phyloP scores from a whole-genome alignment of 805 yeast genomes.

The Torulaspora quercuum region DNA sequence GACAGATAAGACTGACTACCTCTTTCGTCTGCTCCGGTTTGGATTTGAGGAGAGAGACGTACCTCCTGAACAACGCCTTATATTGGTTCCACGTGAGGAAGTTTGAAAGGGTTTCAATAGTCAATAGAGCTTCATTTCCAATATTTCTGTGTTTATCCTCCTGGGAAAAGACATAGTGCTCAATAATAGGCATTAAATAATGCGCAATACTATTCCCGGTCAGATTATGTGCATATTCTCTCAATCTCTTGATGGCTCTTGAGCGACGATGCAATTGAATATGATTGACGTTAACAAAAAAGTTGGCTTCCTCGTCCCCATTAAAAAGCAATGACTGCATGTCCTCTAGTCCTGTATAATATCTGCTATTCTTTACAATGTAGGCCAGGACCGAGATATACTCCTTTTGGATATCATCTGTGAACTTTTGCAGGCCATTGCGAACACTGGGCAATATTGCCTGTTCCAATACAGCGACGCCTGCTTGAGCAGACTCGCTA shows the following conservation, averaged over 20 bases:
- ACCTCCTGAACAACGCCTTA: conserved; percentile 69
- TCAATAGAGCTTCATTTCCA: conserved; percentile 59
- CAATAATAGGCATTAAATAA: conserved; percentile 80
- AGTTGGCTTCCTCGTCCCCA: conserved; percentile 80
- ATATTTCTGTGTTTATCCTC: conserved; percentile 60
- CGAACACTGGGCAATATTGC: conserved; percentile 63
- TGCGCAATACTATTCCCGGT: conserved; percentile 64
- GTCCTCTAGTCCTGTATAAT: conserved; percentile 54
- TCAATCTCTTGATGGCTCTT: conserved; percentile 69
- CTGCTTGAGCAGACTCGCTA: conserved; percentile 28
- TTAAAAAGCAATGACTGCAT: conserved; percentile 59
- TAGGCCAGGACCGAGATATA: conserved; percentile 65
- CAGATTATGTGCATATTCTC: conserved; percentile 46
- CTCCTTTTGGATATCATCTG: conserved; percentile 67
- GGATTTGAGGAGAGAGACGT: conserved; percentile 49
- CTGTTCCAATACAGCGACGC: conserved; percentile 44
- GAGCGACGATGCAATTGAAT: conserved; percentile 84
- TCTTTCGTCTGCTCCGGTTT: conserved; percentile 52
- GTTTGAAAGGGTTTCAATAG: conserved; percentile 57
- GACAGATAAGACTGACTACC: conserved; percentile 55
- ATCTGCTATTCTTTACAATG: conserved; percentile 47
- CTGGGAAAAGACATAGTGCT: conserved; percentile 62
- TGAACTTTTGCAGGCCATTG: conserved; percentile 57
- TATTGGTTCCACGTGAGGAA: conserved; percentile 75
- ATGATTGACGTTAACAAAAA: conserved; percentile 72